Evolutionary conservation across 768 basidiomycete species (phyloP).

Genomic region (Cystofilobasidium bisporidii): DNA sequence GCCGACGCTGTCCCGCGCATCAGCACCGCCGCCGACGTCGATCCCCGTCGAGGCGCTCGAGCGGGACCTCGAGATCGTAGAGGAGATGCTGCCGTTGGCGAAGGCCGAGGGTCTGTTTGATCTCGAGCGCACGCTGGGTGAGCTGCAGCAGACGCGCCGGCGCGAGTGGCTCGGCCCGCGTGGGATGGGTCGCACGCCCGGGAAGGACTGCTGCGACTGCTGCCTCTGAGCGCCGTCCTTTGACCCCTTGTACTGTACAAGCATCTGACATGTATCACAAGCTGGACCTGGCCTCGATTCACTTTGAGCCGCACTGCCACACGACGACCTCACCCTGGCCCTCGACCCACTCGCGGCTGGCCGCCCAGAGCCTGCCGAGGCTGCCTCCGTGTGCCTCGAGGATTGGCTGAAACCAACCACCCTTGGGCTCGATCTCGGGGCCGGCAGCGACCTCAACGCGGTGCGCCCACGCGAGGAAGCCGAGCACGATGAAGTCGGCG

Average conservation of each 20-base stretch:
- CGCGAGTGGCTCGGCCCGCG: slow-evolving; percentile 4
- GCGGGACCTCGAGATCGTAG: background rate
- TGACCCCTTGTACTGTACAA: too few relatives aligned
- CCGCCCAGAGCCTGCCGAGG: slow-evolving; percentile 7
- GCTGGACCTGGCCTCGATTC: background rate
- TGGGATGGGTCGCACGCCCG: slow-evolving; percentile 1
- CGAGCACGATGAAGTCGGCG: slow-evolving; percentile 8
- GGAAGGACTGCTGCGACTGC: slow-evolving; percentile 8
- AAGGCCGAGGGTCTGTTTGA: slow-evolving; percentile 9
- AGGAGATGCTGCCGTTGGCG: slow-evolving; percentile 17
- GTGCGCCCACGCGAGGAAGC: slow-evolving; percentile 6
- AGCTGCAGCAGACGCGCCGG: background rate
- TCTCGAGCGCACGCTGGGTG: slow-evolving; percentile 10
- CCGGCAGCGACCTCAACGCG: background rate
- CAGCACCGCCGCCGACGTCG: background rate
- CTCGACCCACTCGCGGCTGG: background rate
- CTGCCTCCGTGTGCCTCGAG: background rate
- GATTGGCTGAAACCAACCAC: background rate
- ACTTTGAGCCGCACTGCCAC: too few relatives aligned
- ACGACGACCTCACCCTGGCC: slow-evolving; percentile 5
- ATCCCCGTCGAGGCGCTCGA: background rate
- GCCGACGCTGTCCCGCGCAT: background rate
- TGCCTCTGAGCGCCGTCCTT: background rate
- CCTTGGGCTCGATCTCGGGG: background rate
- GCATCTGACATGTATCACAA: too few relatives aligned